Evolutionary conservation across 2,329 filamentous ascomycete species (phyloP).

Genomic region (Kalaharituber pfeilii): DNA sequence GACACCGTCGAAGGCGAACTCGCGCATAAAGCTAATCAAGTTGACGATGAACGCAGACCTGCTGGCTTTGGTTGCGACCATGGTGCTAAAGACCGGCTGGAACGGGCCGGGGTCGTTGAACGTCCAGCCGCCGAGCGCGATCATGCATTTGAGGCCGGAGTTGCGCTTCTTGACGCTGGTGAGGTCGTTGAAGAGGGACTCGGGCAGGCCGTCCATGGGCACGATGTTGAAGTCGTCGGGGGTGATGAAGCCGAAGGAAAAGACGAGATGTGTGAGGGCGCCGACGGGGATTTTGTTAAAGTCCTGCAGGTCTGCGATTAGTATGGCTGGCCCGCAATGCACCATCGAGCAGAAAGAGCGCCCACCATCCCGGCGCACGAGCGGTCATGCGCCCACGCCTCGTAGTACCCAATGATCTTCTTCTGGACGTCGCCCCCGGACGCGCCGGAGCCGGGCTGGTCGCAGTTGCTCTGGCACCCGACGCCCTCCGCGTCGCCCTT

Average conservation of each 20-base stretch:
- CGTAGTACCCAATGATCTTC: constrained; percentile 17
- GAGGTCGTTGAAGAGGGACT: constrained; percentile 23
- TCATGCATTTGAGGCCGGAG: constrained; percentile 25
- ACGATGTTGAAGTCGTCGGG: constrained; percentile 20
- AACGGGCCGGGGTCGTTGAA: constrained; percentile 26
- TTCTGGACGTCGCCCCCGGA: constrained; percentile 4
- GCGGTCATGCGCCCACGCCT: constrained; percentile 8
- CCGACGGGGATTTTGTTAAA: constrained; percentile 12
- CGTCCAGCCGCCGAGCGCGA: constrained; percentile 31
- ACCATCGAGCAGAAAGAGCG: no score
- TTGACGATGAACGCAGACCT: constrained; percentile 18
- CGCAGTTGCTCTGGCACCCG: constrained; percentile 8
- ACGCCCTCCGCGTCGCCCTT: neutral
- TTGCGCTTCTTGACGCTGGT: constrained; percentile 24
- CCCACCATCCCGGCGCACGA: constrained; percentile 10
- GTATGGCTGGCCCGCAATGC: no score
- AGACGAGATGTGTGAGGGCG: constrained; percentile 21
- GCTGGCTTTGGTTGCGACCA: constrained; percentile 14
- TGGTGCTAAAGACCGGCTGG: constrained; percentile 23
- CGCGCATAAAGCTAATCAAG: constrained; percentile 18
- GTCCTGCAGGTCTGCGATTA: no score
- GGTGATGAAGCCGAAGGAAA: constrained; percentile 20
- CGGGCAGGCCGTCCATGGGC: constrained; percentile 18
- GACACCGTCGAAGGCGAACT: constrained; percentile 24
- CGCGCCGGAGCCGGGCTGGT: neutral